These are phyloP conservation scores for Castanopsis chinensis DNA, from an alignment of 306 rosid genomes.

Conservation along the genomic window DNA sequence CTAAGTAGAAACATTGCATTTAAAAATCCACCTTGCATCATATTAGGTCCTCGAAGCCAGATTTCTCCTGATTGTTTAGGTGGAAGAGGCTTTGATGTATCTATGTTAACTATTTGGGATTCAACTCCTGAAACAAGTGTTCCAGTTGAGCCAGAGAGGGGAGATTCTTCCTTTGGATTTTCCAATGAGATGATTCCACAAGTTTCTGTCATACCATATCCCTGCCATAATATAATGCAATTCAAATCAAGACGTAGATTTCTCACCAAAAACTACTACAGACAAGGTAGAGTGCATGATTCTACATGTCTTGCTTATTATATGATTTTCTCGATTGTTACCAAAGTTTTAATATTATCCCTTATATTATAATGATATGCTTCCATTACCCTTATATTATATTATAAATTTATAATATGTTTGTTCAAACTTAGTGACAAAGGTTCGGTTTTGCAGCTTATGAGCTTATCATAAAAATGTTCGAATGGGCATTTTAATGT, in stretches of 20 bases:
- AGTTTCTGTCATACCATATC: constrained; percentile 59
- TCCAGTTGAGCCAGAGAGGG: constrained; percentile 37
- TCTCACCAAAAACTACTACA: neutral
- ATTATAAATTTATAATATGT: no score
- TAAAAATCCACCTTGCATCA: constrained; percentile 36
- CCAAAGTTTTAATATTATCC: no score
- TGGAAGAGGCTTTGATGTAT: constrained; percentile 33
- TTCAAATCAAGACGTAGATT: neutral
- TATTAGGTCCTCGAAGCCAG: constrained; percentile 37
- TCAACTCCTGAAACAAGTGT: constrained; percentile 33
- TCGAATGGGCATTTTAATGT: no score
- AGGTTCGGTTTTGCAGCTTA: no score
- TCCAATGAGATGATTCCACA: constrained; percentile 31
- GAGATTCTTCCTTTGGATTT: constrained; percentile 18
- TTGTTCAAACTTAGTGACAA: no score
- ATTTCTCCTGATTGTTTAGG: constrained; percentile 48
- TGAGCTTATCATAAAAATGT: no score
- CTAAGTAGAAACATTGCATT: neutral
- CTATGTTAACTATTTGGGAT: constrained; percentile 26
- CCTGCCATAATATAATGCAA: constrained; percentile 15
- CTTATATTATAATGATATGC: no score
- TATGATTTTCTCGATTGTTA: no score
- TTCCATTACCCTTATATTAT: no score
- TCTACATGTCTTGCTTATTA: constrained; percentile 27
- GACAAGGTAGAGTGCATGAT: constrained; percentile 25